phyloP scores from a whole-genome alignment of 2,329 filamentous ascomycete species.

The Seiridium unicorne region DNA sequence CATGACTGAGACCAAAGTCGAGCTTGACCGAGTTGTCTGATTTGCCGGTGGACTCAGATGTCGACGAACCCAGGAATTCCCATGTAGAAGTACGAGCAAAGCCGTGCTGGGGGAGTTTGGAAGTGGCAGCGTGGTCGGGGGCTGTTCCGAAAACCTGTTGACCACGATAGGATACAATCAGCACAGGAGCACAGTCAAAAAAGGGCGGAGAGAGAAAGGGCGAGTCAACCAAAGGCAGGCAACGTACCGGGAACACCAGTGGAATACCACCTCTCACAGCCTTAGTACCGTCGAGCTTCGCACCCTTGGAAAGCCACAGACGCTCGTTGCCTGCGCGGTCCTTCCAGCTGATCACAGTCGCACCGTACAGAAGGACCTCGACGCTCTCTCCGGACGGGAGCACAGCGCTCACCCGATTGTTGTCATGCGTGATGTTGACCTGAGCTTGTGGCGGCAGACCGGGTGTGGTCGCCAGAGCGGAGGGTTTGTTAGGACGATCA shows the following conservation, averaged over 20 bases:
- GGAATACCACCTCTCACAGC: slow-evolving; percentile 90
- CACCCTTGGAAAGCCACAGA: slow-evolving; percentile 79
- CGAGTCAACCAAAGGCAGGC: not conserved
- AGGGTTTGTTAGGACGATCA: slow-evolving; percentile 82
- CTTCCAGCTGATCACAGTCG: slow-evolving; percentile 93
- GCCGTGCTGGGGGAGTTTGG: slow-evolving; percentile 84
- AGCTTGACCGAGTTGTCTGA: slow-evolving; percentile 78
- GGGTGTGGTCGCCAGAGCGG: slow-evolving; percentile 71
- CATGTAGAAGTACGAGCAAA: slow-evolving; percentile 88
- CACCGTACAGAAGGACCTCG: slow-evolving; percentile 84
- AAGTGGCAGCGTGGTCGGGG: slow-evolving; percentile 73
- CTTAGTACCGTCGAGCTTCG: slow-evolving; percentile 82
- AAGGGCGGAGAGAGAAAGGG: not conserved
- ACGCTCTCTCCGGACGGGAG: slow-evolving; percentile 86
- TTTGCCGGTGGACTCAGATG: slow-evolving; percentile 55
- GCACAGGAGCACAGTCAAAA: not conserved
- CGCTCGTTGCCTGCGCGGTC: slow-evolving; percentile 75
- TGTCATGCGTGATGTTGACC: slow-evolving; percentile 71
- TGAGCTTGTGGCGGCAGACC: slow-evolving; percentile 72
- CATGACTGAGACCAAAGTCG: slow-evolving; percentile 85
- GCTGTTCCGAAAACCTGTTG: slow-evolving; percentile 80
- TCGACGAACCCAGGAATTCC: slow-evolving; percentile 91
- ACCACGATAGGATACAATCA: not conserved
- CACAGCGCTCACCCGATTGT: slow-evolving; percentile 71
- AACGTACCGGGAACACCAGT: slow-evolving; percentile 82